Conservation (phyloP, 202 grass and related monocot species). For the Digitaria exilis region DNA sequence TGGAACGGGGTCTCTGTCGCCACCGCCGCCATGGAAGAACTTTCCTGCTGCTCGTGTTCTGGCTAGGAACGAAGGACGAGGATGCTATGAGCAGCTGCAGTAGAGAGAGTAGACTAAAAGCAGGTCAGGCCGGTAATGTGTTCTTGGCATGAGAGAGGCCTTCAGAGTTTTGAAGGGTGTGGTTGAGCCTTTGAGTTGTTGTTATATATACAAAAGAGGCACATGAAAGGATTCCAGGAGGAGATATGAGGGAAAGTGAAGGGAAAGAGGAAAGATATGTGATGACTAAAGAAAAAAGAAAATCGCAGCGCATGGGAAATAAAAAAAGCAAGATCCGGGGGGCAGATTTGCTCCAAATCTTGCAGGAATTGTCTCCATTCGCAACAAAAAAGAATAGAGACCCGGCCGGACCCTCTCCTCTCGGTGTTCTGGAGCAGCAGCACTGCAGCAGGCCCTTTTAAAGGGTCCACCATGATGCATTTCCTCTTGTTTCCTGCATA, state of each 20-base stretch:
- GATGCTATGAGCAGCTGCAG: slow-evolving; percentile 27
- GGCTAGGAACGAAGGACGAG: neutral
- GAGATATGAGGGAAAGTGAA: slow-evolving; percentile 35
- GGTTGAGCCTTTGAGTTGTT: slow-evolving; percentile 2
- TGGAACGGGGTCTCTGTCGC: slow-evolving; percentile 67
- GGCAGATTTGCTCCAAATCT: slow-evolving; percentile 80
- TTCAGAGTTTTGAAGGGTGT: slow-evolving; percentile 8
- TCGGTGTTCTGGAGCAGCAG: slow-evolving; percentile 32
- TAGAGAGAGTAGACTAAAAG: slow-evolving; percentile 13
- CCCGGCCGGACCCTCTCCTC: neutral
- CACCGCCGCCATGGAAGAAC: slow-evolving; percentile 50
- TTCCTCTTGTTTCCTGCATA: slow-evolving; percentile 38
- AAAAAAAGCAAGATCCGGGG: slow-evolving; percentile 83
- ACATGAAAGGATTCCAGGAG: slow-evolving; percentile 41
- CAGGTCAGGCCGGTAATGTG: neutral
- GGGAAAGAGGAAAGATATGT: slow-evolving; percentile 28
- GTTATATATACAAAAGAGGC: slow-evolving; percentile 23
- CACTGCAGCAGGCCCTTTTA: slow-evolving; percentile 22
- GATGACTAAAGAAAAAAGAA: slow-evolving; percentile 40
- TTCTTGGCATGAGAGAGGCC: slow-evolving; percentile 21
- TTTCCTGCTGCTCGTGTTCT: neutral
- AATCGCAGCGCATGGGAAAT: slow-evolving; percentile 61
- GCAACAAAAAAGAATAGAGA: neutral
- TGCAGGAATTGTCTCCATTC: slow-evolving; percentile 67
- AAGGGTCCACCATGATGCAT: slow-evolving; percentile 55